Evolutionary conservation across 2,329 filamentous ascomycete genomes (phyloP), one percentile per base, ranked within the genome.

Genomic region (Trichophaea hybrida): DNA sequence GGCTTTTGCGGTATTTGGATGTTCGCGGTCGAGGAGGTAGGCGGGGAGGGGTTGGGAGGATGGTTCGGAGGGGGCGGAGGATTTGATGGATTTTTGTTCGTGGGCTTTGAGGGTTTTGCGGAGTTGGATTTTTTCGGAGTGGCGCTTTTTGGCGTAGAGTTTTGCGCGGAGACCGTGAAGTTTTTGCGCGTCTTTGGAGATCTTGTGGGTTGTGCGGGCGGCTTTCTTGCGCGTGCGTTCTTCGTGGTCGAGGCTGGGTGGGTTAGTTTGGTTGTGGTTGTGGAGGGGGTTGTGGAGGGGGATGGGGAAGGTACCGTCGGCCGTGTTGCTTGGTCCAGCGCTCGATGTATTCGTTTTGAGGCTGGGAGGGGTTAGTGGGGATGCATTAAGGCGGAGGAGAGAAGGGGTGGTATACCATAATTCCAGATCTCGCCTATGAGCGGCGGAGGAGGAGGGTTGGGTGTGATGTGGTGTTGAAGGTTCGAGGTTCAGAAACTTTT

Each of bases 81-180:
- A 87, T 76, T 97, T 95, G 77, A 97, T 83, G 71, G 96, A 94
- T 75, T 88, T 84, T 78, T 96, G 88, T 75, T 98, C 93, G 77
- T 95, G 88, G 49, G 88, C 86, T 75, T 86, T 88, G 80, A 98
- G 94, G 70, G 83, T 78, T 80, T 95, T 94, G 75, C 85, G 86
- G 85, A 95, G 90, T 80, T 94, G 88, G 72, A 95, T 94, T 84
- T 98, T 98, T 78, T 98, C 90, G 73, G 90, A 86, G 76, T 89
- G 87, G 32, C 93, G 82, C 78, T 90, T 88, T 80, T 97, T 84
- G 73, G 91, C 85, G 76, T 93, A 84, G 70, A 94, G 77, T 79
- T 98, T 98, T 68, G 93, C 93, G 64, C 88, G 80, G 69, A 97
- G 81, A 66, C 93, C 93, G 63, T 86, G 85, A 70, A 96, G 79